phyloP scores from a whole-genome alignment of 768 basidiomycete species.

The Dendrothele bispora region DNA sequence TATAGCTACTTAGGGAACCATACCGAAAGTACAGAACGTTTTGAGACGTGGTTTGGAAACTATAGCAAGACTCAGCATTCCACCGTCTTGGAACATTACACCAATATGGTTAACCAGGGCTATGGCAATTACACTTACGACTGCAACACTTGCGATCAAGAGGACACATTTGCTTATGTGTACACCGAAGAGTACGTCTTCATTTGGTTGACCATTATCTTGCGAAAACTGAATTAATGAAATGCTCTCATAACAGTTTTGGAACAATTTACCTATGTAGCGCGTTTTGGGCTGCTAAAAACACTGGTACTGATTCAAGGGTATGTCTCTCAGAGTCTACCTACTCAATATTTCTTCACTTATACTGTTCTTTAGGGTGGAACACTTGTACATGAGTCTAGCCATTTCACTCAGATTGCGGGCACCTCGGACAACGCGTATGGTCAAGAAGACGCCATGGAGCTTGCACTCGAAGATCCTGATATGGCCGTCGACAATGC shows the following conservation, averaged over 20 bases:
- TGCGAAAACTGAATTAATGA: not conserved
- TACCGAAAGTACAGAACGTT: constrained; percentile 35
- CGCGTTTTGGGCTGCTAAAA: constrained; percentile 4
- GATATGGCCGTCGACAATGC: not conserved
- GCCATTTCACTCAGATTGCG: constrained; percentile 5
- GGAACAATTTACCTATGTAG: constrained; percentile 4
- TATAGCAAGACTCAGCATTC: constrained; percentile 34
- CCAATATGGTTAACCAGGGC: constrained; percentile 27
- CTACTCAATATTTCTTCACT: not conserved
- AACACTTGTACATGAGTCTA: constrained; percentile 6
- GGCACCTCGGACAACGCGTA: constrained; percentile 4
- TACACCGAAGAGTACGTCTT: constrained; percentile 21
- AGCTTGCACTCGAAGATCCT: not conserved
- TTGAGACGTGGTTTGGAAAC: constrained; percentile 48
- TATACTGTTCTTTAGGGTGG: not conserved
- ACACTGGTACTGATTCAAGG: constrained; percentile 2
- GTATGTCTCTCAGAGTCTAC: not conserved
- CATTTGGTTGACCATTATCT: not conserved
- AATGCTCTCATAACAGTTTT: not conserved
- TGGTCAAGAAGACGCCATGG: not conserved
- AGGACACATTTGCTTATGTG: constrained; percentile 28
- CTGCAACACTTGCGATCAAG: constrained; percentile 29
- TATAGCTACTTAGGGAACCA: constrained; percentile 30
- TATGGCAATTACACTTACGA: constrained; percentile 32
- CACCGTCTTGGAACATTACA: constrained; percentile 39